Base-by-base conservation (phyloP, 352 stramenopile species). In the Pythium aquatile region DNA sequence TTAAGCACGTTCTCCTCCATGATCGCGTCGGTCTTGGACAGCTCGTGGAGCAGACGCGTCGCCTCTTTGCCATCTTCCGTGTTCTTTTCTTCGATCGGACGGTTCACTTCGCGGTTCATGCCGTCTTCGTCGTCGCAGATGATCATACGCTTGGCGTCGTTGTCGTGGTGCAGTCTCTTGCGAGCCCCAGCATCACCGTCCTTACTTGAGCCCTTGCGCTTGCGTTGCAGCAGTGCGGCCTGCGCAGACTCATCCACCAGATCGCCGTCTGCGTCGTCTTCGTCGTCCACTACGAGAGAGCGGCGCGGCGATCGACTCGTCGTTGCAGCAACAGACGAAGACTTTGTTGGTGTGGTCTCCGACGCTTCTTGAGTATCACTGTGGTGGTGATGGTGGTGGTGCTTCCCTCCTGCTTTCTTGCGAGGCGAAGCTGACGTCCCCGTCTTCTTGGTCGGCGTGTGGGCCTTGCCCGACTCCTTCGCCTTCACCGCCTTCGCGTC, bases 41-140 rank as follows among this genome's bases (percentile, higher is more conserved):
- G 61, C 26, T 87, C 72, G 16, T 88, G 79, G 49, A 94, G 70
- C 52, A 93, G 55, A 2, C 73, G 81, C 7, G 78, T 81, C 2
- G 83, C 85, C 68, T 96, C 87, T 53, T 91, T 91, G 6, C 79
- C 79, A 53, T 91, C 83, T 49, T 90, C 83, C 20, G 79, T 86
- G 55, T 89, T 76, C 46, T 87, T 76, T 42, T 89, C 79, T 32
- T 80, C 59, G 44, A 91, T 90, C 14, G 44, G 35, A 26, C 48
- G 54, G 24, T 64, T 73, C 6, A 33, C 65, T 13, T 69, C 47
- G 7, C 56, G 73, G 13, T 64, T 65, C 64, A 78, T 66, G 47
- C 76, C 65, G 56, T 87, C 74, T 73, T 94, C 83, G 26, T 94
- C 83, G 55, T 96, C 87, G 59, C 87, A 91, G 47, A 96, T 92